These are phyloP conservation scores for Pseudocohnilembus persalinus DNA, from an alignment of 169 alveolate species.

Conservation along the genomic window DNA sequence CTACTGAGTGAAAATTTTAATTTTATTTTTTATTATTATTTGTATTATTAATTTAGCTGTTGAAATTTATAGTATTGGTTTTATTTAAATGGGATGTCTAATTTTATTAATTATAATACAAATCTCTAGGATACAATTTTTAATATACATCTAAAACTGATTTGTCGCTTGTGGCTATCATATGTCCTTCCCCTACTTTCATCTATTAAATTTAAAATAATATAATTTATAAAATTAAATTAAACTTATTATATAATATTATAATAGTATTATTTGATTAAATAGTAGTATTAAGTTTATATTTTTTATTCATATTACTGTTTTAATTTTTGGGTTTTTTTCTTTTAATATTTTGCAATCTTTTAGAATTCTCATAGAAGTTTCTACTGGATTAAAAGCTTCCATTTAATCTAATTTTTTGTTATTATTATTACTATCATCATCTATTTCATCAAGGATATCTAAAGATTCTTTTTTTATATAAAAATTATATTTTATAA, in stretches of 20 bases:
- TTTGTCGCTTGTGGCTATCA: slow-evolving; percentile 32
- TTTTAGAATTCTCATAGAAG: slow-evolving; percentile 28
- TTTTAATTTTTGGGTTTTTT: slow-evolving; percentile 33
- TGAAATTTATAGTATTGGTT: no score
- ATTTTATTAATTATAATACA: not conserved
- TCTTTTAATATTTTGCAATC: slow-evolving; percentile 29
- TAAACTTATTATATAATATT: no score
- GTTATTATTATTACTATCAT: slow-evolving; percentile 1
- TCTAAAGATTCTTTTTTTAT: no score
- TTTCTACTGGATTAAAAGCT: slow-evolving; percentile 50
- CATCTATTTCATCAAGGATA: slow-evolving; percentile 21
- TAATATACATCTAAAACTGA: slow-evolving; percentile 41
- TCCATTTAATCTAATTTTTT: slow-evolving; percentile 31
- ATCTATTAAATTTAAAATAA: slow-evolving; percentile 4
- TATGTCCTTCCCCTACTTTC: slow-evolving; percentile 40
- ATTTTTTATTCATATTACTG: not conserved
- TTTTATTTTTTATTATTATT: no score
- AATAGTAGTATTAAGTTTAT: no score
- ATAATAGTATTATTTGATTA: no score
- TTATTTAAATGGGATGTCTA: not conserved
- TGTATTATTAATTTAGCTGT: no score
- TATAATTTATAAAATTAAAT: no score
- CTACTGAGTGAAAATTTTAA: no score
- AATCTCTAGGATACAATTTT: slow-evolving; percentile 20
- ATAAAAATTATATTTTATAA: no score